These are phyloP conservation scores for Magnolia changhungtana DNA, from an alignment of 164 flowering plant species.

Conservation along the genomic window DNA sequence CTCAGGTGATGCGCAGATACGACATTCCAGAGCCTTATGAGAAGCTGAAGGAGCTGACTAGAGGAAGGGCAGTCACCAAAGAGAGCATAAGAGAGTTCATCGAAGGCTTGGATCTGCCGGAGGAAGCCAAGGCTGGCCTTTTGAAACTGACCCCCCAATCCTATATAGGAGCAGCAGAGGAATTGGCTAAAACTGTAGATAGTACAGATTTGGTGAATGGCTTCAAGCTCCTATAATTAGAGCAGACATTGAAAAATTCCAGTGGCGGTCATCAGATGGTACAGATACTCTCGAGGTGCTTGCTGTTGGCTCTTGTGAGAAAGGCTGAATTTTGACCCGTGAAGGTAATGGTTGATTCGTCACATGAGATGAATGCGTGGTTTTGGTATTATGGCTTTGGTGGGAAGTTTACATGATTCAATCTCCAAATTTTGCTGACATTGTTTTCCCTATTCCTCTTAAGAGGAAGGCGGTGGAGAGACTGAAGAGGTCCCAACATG, in stretches of 20 bases:
- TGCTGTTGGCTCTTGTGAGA: too few relatives aligned
- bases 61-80: slow-evolving; percentile 76
- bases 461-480: too few relatives aligned
- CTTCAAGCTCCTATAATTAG: neutral
- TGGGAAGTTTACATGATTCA: too few relatives aligned
- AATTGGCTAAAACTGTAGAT: slow-evolving; percentile 49
- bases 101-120: slow-evolving; percentile 64
- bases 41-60: slow-evolving; percentile 88
- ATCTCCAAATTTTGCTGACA: too few relatives aligned
- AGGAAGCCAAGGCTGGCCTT: slow-evolving; percentile 56
- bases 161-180: slow-evolving; percentile 71
- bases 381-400: too few relatives aligned
- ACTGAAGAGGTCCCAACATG: too few relatives aligned
- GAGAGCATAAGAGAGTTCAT: slow-evolving; percentile 74
- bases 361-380: too few relatives aligned
- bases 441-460: too few relatives aligned
- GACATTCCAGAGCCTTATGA: slow-evolving; percentile 95
- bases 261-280: too few relatives aligned
- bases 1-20: slow-evolving; percentile 92
- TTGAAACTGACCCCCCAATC: slow-evolving; percentile 66
- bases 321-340: too few relatives aligned
- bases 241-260: neutral
- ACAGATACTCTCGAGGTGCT: too few relatives aligned
- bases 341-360: too few relatives aligned
- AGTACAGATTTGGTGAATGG: slow-evolving; percentile 26